These are phyloP conservation scores for Dalbergia oliveri DNA, from an alignment of 306 rosid species.

Conservation along the genomic window DNA sequence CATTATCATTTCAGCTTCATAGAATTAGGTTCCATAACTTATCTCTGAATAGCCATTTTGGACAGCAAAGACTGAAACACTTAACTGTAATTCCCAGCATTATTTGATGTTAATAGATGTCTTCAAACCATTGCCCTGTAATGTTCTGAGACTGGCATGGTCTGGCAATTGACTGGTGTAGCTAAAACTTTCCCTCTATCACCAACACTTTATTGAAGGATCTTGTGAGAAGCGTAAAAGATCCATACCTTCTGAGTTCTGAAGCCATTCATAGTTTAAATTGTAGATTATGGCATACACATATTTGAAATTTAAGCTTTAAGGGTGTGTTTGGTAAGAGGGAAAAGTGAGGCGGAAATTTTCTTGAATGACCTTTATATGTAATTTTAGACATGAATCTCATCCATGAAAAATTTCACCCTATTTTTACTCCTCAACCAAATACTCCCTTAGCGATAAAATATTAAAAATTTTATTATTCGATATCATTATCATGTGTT, in stretches of 20 bases:
- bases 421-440: too few species aligned
- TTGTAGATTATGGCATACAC: neutral
- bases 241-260: neutral
- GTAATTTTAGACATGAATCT: too few species aligned
- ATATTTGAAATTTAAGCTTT: neutral
- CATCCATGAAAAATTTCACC: too few species aligned
- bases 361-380: too few species aligned
- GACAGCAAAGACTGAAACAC: slow-evolving; percentile 1
- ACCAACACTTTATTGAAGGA: neutral
- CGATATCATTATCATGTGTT: neutral
- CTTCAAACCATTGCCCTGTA: neutral
- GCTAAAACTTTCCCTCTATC: neutral
- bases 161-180: neutral
- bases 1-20: neutral
- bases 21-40: neutral
- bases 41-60: slow-evolving; percentile 7
- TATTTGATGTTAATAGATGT: slow-evolving; percentile 6
- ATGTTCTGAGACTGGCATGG: neutral
- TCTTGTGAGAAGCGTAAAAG: neutral
- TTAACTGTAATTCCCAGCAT: neutral
- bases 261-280: neutral
- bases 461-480: neutral
- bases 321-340: neutral
- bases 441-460: neutral
- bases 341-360: too few species aligned